Percentiles rank a stretch among this genome's conserved stretches.
These are phyloP conservation scores for Euphorbia corollata DNA, from an alignment of 441 rosid genomes.

Conservation along the genomic window DNA sequence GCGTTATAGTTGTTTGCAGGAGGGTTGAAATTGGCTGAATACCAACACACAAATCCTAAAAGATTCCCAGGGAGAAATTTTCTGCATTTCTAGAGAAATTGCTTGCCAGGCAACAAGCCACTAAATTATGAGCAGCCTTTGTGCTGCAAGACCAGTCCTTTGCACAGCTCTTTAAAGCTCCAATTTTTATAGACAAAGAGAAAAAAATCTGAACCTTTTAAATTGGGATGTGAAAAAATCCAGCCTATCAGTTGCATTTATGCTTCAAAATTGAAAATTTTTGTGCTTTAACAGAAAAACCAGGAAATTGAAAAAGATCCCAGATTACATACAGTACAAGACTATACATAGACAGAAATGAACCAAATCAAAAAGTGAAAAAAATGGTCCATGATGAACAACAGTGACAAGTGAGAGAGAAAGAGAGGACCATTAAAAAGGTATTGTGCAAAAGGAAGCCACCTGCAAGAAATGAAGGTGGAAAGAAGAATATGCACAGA, in stretches of 20 bases:
- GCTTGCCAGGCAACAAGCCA: conserved; percentile 20
- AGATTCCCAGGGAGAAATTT: conserved; percentile 25
- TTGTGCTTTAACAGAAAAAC: conserved; percentile 10
- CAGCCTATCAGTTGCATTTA: background rate
- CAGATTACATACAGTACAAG: background rate
- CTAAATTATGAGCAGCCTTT: conserved; percentile 17
- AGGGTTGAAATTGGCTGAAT: conserved; percentile 19
- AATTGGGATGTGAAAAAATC: background rate
- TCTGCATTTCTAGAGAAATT: conserved; percentile 17
- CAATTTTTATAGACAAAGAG: background rate
- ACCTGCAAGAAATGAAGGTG: conserved; percentile 18
- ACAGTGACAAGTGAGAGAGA: conserved; percentile 1
- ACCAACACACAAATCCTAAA: conserved; percentile 27
- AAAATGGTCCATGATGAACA: background rate
- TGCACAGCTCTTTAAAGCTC: background rate
- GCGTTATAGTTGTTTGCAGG: conserved; percentile 13
- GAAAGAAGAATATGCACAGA: conserved; percentile 7
- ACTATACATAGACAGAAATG: background rate
- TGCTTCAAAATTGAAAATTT: conserved; percentile 2
- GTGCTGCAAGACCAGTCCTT: background rate
- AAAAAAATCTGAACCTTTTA: background rate
- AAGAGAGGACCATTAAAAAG: conserved; percentile 25
- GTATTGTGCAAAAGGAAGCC: conserved; percentile 16
- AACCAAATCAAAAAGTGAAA: too few relatives aligned
- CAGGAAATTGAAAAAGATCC: conserved; percentile 7